Conservation (phyloP, 2,329 filamentous ascomycete genomes). For the Penicillium sp. region DNA sequence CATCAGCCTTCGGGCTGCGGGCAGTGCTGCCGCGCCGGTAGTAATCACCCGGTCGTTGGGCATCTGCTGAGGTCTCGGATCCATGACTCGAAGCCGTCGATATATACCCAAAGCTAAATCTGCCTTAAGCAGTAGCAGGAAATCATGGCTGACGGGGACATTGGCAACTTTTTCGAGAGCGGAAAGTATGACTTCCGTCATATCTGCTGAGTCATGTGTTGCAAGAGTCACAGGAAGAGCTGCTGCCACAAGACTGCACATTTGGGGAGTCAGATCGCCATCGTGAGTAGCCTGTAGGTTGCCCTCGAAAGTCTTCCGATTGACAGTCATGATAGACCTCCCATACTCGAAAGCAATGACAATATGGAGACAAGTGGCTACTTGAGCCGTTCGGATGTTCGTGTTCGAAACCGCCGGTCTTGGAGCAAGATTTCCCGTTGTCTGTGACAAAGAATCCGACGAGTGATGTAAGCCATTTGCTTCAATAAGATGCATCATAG, state of each 20-base stretch:
- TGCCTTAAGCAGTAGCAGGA: conserved; percentile 36
- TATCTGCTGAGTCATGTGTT: conserved; percentile 1
- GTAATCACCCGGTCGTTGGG: conserved; percentile 43
- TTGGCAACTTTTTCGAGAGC: conserved; percentile 20
- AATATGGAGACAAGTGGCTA: conserved; percentile 35
- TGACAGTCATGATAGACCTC: conserved; percentile 33
- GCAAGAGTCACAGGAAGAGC: conserved; percentile 15
- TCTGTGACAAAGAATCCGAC: conserved; percentile 25
- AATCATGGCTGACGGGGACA: conserved; percentile 31
- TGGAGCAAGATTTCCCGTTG: conserved; percentile 15
- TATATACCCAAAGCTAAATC: conserved; percentile 44
- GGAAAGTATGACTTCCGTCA: conserved; percentile 12
- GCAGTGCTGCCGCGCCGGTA: conserved; percentile 40
- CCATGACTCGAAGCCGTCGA: conserved; percentile 47
- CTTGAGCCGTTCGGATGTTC: conserved; percentile 32
- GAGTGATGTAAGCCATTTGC: conserved; percentile 43
- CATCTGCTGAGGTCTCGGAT: conserved; percentile 41
- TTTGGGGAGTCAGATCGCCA: conserved; percentile 25
- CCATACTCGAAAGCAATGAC: conserved; percentile 42
- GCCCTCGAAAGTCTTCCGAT: conserved; percentile 22
- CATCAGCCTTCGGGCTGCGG: conserved; percentile 40
- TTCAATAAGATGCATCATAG: conserved; percentile 59
- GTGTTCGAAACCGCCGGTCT: conserved; percentile 21
- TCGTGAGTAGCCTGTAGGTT: background rate
- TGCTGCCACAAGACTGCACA: conserved; percentile 22